Conservation (phyloP, 129 eudicot genomes). For the Flaveria sonorensis region DNA sequence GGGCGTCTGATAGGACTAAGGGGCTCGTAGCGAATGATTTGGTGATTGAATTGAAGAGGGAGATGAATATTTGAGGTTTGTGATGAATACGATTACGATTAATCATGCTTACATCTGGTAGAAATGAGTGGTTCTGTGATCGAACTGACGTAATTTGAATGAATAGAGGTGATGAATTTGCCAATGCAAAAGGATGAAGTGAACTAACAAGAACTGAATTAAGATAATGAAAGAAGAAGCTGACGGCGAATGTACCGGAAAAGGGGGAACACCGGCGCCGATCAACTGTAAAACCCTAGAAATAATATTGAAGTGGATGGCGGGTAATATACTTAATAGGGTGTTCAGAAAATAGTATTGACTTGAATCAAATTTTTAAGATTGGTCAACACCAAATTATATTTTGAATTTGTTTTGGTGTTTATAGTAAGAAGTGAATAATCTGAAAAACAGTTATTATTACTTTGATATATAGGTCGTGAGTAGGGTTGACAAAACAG, state of each 20-base stretch:
- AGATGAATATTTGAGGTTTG: conserved; percentile 11
- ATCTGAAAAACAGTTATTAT: too few species aligned
- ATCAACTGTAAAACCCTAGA: conserved; percentile 36
- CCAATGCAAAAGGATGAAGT: neutral
- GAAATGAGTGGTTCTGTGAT: conserved; percentile 17
- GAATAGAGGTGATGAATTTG: conserved; percentile 2
- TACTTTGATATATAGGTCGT: too few species aligned
- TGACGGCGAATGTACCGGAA: conserved; percentile 6
- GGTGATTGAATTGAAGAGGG: conserved; percentile 7
- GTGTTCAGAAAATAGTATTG: too few species aligned
- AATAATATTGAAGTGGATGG: conserved; percentile 23
- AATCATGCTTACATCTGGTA: conserved; percentile 34
- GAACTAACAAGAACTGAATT: neutral
- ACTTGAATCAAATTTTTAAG: too few species aligned
- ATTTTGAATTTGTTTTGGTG: too few species aligned
- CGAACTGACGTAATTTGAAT: neutral
- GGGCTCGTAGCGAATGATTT: conserved; percentile 40
- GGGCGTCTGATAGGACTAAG: conserved; percentile 30
- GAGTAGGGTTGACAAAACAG: too few species aligned
- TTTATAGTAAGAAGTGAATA: too few species aligned
- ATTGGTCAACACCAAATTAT: too few species aligned
- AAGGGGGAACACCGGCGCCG: conserved; percentile 26
- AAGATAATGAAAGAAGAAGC: neutral
- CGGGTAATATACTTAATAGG: conserved; percentile 12
- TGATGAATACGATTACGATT: conserved; percentile 15